These are phyloP conservation scores for Gastroboletus turbinatus DNA, from an alignment of 1,284 basidiomycete species.

Conservation along the genomic window DNA sequence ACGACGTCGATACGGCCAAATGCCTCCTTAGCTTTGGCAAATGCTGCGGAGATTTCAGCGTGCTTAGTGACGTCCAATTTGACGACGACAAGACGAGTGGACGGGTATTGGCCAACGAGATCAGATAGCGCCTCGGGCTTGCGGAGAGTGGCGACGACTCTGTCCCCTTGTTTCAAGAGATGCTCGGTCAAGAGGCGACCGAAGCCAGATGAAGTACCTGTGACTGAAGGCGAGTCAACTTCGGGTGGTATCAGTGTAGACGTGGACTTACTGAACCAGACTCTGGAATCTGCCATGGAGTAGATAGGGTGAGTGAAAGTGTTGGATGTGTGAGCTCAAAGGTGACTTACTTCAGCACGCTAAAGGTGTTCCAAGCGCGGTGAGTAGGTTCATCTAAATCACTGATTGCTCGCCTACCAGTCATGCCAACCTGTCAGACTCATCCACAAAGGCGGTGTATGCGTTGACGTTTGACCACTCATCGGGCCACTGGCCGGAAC, in stretches of 20 bases:
- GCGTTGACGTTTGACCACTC: no score
- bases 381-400: no score
- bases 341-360: background rate
- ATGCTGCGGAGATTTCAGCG: conserved; percentile 32
- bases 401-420: no score
- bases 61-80: conserved; percentile 40
- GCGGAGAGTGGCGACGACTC: conserved; percentile 38
- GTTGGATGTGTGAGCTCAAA: background rate
- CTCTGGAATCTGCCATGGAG: conserved; percentile 1
- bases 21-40: conserved; percentile 30
- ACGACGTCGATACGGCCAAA: conserved; percentile 46
- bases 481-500: no score
- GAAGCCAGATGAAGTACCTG: conserved; percentile 28
- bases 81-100: conserved; percentile 36
- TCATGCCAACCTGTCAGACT: no score
- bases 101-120: conserved; percentile 26
- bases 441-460: no score
- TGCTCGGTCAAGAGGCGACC: conserved; percentile 20
- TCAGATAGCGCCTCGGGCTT: conserved; percentile 29
- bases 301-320: no score
- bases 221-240: conserved; percentile 20
- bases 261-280: conserved; percentile 18
- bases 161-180: conserved; percentile 29
- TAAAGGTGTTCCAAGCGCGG: background rate
- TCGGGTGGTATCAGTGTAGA: background rate